phyloP scores from a whole-genome alignment of 495 filamentous ascomycete genomes.

The Aspergillus sparsus region DNA sequence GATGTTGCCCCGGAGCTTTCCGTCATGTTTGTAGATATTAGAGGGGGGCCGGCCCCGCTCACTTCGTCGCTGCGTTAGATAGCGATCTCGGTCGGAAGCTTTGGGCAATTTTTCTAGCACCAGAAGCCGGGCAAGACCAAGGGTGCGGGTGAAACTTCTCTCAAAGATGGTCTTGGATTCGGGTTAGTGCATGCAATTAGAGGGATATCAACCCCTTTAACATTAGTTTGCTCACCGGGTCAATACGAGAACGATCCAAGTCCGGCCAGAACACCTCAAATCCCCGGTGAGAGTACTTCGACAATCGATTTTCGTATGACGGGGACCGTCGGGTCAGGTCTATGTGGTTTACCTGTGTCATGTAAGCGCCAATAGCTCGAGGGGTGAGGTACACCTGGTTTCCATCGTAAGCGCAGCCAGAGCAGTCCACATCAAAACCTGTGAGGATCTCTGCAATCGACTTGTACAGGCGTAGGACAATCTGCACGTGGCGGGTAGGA shows the following conservation, averaged over 20 bases:
- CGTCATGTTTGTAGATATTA: conserved; percentile 22
- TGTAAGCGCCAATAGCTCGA: conserved; percentile 68
- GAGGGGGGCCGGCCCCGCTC: conserved; percentile 66
- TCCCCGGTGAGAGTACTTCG: conserved; percentile 79
- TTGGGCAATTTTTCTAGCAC: conserved; percentile 78
- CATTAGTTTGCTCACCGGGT: conserved; percentile 50
- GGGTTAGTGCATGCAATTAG: conserved; percentile 1
- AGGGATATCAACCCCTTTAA: not conserved
- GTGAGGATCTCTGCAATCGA: conserved; percentile 78
- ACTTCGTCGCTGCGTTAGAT: conserved; percentile 61
- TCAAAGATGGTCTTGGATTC: conserved; percentile 68
- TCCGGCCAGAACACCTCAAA: conserved; percentile 79
- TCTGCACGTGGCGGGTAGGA: conserved; percentile 77
- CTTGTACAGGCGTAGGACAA: conserved; percentile 81
- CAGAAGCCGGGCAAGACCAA: conserved; percentile 75
- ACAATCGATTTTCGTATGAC: conserved; percentile 84
- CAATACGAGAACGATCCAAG: conserved; percentile 69
- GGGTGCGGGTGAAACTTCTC: conserved; percentile 68
- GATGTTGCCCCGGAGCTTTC: conserved; percentile 56
- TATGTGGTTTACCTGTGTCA: conserved; percentile 77
- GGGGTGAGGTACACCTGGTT: conserved; percentile 72
- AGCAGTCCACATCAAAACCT: conserved; percentile 83
- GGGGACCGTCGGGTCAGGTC: conserved; percentile 78
- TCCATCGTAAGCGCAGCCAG: conserved; percentile 77
- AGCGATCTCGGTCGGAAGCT: conserved; percentile 61